These are phyloP conservation scores for Rhododendron williamsianum DNA, from an alignment of 148 eudicot genomes.

Conservation along the genomic window DNA sequence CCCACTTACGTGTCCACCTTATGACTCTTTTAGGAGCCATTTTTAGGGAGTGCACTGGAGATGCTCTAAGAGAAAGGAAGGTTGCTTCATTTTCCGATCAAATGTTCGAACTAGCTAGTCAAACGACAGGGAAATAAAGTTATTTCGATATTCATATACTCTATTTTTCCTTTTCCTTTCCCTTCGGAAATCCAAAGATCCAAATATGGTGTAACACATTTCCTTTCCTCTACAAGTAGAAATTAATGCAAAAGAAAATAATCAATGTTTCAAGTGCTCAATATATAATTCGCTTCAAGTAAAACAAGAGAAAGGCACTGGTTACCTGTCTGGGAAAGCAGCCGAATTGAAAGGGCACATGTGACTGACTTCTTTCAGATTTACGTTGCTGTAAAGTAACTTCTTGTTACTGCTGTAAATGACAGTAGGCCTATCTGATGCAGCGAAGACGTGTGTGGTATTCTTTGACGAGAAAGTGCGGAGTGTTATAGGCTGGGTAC, in stretches of 20 bases:
- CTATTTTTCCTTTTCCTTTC: not conserved
- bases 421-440: slow-evolving; percentile 97
- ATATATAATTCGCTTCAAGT: not conserved
- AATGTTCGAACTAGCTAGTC: not conserved
- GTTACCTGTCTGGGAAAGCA: slow-evolving; percentile 94
- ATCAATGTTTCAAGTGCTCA: not conserved
- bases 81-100: not conserved
- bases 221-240: not conserved
- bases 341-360: slow-evolving; percentile 99
- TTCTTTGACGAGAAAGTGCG: slow-evolving; percentile 90
- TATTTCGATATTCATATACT: not conserved
- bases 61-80: not conserved
- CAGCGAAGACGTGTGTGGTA: slow-evolving; percentile 96
- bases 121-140: not conserved
- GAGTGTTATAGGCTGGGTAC: slow-evolving; percentile 89
- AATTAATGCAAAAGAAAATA: not conserved
- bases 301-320: not conserved
- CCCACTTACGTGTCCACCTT: not conserved
- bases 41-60: not conserved
- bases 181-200: not conserved
- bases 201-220: not conserved
- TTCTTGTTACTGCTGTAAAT: slow-evolving; percentile 99
- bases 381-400: slow-evolving; percentile 90
- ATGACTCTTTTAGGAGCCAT: not conserved
- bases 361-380: slow-evolving; percentile 94